Evolutionary conservation across 1,139 yeast species (phyloP), one percentile per base, ranked within the genome.

Genomic region (Blastobotrys aristatus): DNA sequence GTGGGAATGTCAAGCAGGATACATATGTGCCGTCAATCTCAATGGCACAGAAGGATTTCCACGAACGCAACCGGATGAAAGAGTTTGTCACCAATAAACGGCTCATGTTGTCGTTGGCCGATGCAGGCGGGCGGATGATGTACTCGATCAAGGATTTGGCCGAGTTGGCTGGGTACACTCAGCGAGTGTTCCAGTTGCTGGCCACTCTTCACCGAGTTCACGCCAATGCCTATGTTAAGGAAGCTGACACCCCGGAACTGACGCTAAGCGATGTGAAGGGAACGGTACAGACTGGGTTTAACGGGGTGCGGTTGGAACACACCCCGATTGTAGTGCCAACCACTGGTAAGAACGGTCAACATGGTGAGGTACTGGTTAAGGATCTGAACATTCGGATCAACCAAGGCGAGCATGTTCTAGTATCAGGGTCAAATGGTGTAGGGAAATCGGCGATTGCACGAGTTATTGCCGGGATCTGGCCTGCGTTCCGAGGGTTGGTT

Each of bases 121-220:
- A 90, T 69, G 96, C 97, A 0, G 97, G 97, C 5, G 86, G 95
- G n/a, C 75, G 97, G 55, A 76, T 90, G 70, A 89, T 90, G 96
- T 88, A 88, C 65, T 88, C 97, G 1, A 85, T 89, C 57, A 89
- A 90, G 64, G 97, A 89, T 66, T 77, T 90, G n/a, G 85, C 95
- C 13, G 92, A 84, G 65, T 74, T 90, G 50, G 87, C 96, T 1
- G 97, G 97, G 10, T 85, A 86, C 63, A 88, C 97, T 1, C 92
- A 88, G 57, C 72, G 97, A 56, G 86, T 90, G 1, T 90, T 85
- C 67, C 78, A 79, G 27, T 71, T 90, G 49, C 71, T 90, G 53
- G 75, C 86, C 11, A 82, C 83, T 37, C 72, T 90, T 52, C 97
- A 90, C 66, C 78, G 84, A 57, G 94, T 84, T 6, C 95, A 89